These are phyloP conservation scores for Heliosperma pusillum DNA, from an alignment of 148 eudicot genomes.

Conservation along the genomic window DNA sequence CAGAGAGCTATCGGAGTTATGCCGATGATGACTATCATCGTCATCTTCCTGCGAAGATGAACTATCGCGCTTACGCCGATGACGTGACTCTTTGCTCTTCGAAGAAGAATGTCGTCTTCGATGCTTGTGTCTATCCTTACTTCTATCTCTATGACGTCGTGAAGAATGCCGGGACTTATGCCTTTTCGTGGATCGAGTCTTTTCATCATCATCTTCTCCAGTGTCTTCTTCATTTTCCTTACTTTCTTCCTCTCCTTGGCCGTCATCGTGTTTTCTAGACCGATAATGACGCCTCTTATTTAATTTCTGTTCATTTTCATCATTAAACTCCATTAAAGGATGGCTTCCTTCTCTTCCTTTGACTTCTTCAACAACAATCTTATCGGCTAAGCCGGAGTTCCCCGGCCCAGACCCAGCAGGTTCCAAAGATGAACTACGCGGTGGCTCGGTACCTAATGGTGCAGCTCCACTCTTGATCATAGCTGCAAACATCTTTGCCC, in stretches of 20 bases:
- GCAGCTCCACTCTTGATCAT: constrained; percentile 68
- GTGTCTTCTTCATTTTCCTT: constrained; percentile 20
- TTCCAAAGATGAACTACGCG: constrained; percentile 54
- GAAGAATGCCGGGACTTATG: constrained; percentile 49
- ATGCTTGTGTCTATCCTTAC: constrained; percentile 48
- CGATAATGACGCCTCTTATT: constrained; percentile 63
- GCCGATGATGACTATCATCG: background rate
- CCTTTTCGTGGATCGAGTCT: constrained; percentile 47
- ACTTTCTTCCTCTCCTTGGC: constrained; percentile 27
- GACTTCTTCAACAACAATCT: constrained; percentile 16
- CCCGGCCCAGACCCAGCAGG: constrained; percentile 38
- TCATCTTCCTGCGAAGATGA: constrained; percentile 3
- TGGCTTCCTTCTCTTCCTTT: constrained; percentile 52
- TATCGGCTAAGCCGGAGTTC: constrained; percentile 26
- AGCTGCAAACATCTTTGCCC: constrained; percentile 95
- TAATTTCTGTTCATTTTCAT: constrained; percentile 34
- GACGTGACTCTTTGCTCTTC: constrained; percentile 38
- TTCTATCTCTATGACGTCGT: constrained; percentile 39
- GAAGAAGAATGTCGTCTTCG: constrained; percentile 44
- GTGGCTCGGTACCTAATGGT: constrained; percentile 44
- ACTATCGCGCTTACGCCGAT: constrained; percentile 14
- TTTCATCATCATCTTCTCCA: constrained; percentile 30
- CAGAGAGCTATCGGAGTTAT: constrained; percentile 24
- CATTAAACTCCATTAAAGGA: constrained; percentile 40
- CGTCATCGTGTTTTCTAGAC: constrained; percentile 35